phyloP scores from a whole-genome alignment of 495 filamentous ascomycete genomes.

The Aspergillus egyptiacus region DNA sequence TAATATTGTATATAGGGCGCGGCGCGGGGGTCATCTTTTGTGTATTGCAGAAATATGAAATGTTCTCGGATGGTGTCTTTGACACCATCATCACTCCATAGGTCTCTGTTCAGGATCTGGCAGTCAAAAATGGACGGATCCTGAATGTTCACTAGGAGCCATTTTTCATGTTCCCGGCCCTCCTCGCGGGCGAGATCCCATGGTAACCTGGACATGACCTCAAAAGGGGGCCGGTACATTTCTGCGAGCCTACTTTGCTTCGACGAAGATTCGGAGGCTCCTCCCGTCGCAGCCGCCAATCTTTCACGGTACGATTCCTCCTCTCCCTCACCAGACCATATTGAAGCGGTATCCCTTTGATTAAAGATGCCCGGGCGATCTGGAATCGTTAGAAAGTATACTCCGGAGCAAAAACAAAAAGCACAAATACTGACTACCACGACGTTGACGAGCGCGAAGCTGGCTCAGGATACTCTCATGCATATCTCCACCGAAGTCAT shows the following conservation, averaged over 20 bases:
- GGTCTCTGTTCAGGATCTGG: conserved; percentile 84
- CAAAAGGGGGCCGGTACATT: conserved; percentile 85
- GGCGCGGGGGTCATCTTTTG: conserved; percentile 70
- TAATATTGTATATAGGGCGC: conserved; percentile 84
- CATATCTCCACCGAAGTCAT: conserved; percentile 54
- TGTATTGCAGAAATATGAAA: conserved; percentile 91
- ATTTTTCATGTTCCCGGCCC: conserved; percentile 81
- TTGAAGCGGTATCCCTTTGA: conserved; percentile 59
- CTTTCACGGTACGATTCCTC: conserved; percentile 42
- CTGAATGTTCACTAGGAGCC: conserved; percentile 93
- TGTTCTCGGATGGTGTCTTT: conserved; percentile 78
- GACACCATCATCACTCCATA: conserved; percentile 83
- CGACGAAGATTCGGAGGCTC: conserved; percentile 63
- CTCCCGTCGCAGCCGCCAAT: conserved; percentile 61
- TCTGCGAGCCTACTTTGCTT: conserved; percentile 75
- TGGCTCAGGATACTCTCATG: conserved; percentile 61
- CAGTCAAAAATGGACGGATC: conserved; percentile 88
- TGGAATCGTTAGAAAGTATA: conserved; percentile 20
- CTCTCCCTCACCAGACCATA: conserved; percentile 62
- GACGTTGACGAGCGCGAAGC: conserved; percentile 49
- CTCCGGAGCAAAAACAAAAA: not conserved
- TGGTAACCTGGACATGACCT: conserved; percentile 66
- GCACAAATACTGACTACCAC: conserved; percentile 34
- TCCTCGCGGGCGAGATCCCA: conserved; percentile 79
- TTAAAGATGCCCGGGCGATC: conserved; percentile 76